Conservation (phyloP, 345 rosid genomes). For the Citrus sinensis region DNA sequence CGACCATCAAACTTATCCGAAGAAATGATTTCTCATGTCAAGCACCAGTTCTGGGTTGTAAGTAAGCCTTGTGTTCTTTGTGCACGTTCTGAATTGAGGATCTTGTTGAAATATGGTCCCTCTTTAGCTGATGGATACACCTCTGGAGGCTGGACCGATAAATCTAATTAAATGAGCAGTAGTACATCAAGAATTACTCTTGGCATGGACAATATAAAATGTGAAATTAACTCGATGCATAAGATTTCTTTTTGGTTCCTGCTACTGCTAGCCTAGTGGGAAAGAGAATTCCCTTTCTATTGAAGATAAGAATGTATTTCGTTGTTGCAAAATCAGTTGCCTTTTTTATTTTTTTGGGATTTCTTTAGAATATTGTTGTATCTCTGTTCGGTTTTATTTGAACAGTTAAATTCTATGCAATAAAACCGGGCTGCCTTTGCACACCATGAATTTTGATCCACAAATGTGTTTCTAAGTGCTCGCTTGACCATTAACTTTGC, state of each 20-base stretch:
- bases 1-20: slow-evolving; percentile 60
- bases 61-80: neutral
- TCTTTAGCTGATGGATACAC: neutral
- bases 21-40: slow-evolving; percentile 45
- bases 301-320: neutral
- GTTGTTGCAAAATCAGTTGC: neutral
- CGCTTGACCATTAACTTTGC: neutral
- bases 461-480: neutral
- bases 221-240: neutral
- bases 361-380: no score
- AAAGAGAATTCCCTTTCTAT: neutral
- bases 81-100: neutral
- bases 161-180: neutral
- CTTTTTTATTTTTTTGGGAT: no score
- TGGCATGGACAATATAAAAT: neutral
- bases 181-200: neutral
- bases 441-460: neutral
- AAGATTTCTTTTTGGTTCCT: neutral
- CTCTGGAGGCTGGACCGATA: neutral
- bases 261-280: neutral
- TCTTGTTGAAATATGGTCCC: neutral
- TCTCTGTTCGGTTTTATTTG: no score
- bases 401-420: neutral
- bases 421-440: neutral
- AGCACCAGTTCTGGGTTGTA: neutral